Base-by-base conservation (phyloP, 2,329 filamentous ascomycete species). In the Sclerotinia spermophila region DNA sequence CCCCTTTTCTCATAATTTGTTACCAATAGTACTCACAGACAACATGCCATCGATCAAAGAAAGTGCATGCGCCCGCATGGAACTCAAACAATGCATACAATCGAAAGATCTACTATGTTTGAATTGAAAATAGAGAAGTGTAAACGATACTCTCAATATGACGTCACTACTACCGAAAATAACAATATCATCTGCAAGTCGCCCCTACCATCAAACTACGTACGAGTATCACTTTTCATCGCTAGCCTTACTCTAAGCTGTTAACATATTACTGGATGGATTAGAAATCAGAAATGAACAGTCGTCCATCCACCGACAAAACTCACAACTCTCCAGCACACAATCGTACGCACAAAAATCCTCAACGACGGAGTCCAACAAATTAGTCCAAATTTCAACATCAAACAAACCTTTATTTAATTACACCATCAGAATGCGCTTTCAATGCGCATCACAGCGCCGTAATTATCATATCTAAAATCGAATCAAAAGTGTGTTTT, bases 191-290 rank as follows among this genome's bases (percentile, higher is more conserved):
- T 17, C 15, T 13, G 11, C 56, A 44, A 19, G 8, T 45, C 6
- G 1, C 24, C 13, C 35, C 2, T 17, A 24, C 27, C 27, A 2
- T 33, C 10, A 13, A 24, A 15, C 7, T 11, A 24, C 33, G 1
- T 19, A 44, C 5, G 5, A 33, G 4, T 19, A 33, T 24, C 17
- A 0, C 19, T 15, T 30, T 30, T 15, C 7, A 40, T n/a, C 3
- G 3, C 2, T 15, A 2, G 3, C 5, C n/a, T 0, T 6, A 19
- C 3, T 7, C 5, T 6, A 15, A 40, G 13, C 2, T 11, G 13
- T 40, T 2, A 40, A 2, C 5, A 40, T 40, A 2, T 40, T 11
- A 11, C 5, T 40, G 10, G 10, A 40, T 7, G 5, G 5, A 7
- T 11, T 11, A 13, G 8, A 13, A 40, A 6, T 7, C 42, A 7